Percentiles rank a stretch among this genome's conserved stretches.
Conservation (phyloP, 2,329 filamentous ascomycete species). For the Dothiorella sarmentorum region DNA sequence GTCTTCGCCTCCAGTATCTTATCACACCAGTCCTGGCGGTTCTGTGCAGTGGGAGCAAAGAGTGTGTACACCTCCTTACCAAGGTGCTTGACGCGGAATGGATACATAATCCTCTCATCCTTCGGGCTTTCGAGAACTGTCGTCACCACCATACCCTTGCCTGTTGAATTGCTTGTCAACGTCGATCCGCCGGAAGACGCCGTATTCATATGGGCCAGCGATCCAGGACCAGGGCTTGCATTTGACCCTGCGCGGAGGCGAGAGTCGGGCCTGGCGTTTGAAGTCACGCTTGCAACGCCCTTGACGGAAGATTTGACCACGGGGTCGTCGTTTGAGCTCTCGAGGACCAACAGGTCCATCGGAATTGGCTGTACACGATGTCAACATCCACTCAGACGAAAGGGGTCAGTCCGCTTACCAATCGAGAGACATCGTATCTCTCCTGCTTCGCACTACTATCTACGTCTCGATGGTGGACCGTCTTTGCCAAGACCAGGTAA, state of each 20-base stretch:
- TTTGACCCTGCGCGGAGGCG: conserved; percentile 49
- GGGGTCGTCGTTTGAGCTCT: conserved; percentile 88
- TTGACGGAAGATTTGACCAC: conserved; percentile 76
- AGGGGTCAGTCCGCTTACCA: conserved; percentile 52
- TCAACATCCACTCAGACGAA: neutral
- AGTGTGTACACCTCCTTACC: conserved; percentile 91
- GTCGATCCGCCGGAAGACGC: conserved; percentile 54
- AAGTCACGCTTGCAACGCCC: conserved; percentile 60
- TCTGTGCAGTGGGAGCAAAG: conserved; percentile 73
- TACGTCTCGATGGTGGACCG: conserved; percentile 63
- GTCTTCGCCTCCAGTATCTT: conserved; percentile 96
- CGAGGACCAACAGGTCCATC: conserved; percentile 90
- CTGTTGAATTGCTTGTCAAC: conserved; percentile 46
- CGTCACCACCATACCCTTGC: conserved; percentile 48
- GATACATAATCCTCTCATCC: conserved; percentile 78
- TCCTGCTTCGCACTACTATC: conserved; percentile 71
- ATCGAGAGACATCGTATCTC: conserved; percentile 86
- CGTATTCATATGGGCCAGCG: conserved; percentile 67
- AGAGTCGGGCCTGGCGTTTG: conserved; percentile 42
- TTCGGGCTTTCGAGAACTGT: conserved; percentile 54
- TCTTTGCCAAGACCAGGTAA: conserved; percentile 89
- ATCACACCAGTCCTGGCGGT: conserved; percentile 82
- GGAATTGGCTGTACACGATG: conserved; percentile 65
- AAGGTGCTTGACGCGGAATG: conserved; percentile 93
- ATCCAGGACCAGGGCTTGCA: conserved; percentile 43